Conservation (phyloP, 495 filamentous ascomycete species). For the Penicillium arizonense region DNA sequence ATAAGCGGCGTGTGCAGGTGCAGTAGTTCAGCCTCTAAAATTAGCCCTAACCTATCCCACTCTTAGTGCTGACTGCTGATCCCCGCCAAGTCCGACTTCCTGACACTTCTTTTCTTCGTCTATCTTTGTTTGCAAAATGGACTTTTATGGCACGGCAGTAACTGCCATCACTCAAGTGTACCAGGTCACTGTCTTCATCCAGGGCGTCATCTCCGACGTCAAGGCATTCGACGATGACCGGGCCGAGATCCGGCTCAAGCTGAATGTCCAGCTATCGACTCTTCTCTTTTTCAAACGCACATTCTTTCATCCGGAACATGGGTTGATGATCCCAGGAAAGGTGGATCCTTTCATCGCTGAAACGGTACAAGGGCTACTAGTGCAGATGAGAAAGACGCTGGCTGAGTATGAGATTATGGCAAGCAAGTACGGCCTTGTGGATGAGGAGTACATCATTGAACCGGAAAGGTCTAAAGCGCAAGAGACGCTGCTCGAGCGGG, state of each 20-base stretch:
- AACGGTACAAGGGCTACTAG: slow-evolving; percentile 14
- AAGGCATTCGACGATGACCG: slow-evolving; percentile 23
- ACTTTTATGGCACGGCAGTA: slow-evolving; percentile 20
- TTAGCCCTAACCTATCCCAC: slow-evolving; percentile 1
- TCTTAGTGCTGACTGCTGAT: slow-evolving; percentile 8
- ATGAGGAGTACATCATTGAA: slow-evolving; percentile 9
- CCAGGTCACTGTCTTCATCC: slow-evolving; percentile 22
- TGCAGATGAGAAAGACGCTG: slow-evolving; percentile 13
- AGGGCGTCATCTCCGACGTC: slow-evolving; percentile 20
- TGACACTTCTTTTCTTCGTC: neutral
- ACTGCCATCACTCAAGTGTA: slow-evolving; percentile 20
- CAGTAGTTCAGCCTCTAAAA: neutral
- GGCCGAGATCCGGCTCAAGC: slow-evolving; percentile 13
- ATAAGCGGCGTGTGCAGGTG: no score
- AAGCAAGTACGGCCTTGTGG: slow-evolving; percentile 8
- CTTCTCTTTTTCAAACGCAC: slow-evolving; percentile 14
- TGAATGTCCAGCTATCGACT: slow-evolving; percentile 15
- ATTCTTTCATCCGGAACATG: slow-evolving; percentile 14
- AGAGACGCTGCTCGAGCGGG: slow-evolving; percentile 14
- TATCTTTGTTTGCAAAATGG: slow-evolving; percentile 10
- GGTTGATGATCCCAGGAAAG: slow-evolving; percentile 15
- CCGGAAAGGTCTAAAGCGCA: slow-evolving; percentile 5
- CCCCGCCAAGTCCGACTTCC: neutral
- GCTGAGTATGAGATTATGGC: slow-evolving; percentile 18
- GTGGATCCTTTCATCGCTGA: slow-evolving; percentile 13